Percentiles rank a stretch among this genome's conserved stretches.
phyloP scores from a whole-genome alignment of 345 rosid species.

The Aurinia saxatilis region DNA sequence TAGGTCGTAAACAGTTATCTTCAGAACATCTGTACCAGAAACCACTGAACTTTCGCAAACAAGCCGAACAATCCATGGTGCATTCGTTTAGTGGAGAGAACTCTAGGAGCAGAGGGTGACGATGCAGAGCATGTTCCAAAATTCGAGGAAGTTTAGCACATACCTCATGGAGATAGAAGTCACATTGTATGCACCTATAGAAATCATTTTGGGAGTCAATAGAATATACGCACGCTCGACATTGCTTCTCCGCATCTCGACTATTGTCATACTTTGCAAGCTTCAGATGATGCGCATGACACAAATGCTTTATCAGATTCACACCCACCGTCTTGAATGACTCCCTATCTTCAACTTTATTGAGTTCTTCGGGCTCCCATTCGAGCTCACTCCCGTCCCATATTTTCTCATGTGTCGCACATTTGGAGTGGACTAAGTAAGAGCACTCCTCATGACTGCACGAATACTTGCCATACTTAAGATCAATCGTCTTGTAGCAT shows the following conservation, averaged over 20 bases:
- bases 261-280: not conserved
- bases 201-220: not conserved
- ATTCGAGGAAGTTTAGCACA: not conserved
- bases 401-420: not conserved
- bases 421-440: not conserved
- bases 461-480: no score
- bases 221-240: not conserved
- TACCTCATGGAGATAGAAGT: not conserved
- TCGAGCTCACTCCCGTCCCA: constrained; percentile 1
- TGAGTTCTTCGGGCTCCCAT: not conserved
- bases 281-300: not conserved
- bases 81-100: not conserved
- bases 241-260: not conserved
- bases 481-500: no score
- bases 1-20: no score
- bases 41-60: no score
- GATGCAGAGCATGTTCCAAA: not conserved
- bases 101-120: not conserved
- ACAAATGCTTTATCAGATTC: not conserved
- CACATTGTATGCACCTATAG: not conserved
- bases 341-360: not conserved
- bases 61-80: not conserved
- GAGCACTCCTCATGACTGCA: not conserved
- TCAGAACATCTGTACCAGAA: no score
- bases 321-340: not conserved